Evolutionary conservation across 352 stramenopile species (phyloP), one percentile per base, ranked within the genome.

Genomic region (Poterioochromonas sp.): DNA sequence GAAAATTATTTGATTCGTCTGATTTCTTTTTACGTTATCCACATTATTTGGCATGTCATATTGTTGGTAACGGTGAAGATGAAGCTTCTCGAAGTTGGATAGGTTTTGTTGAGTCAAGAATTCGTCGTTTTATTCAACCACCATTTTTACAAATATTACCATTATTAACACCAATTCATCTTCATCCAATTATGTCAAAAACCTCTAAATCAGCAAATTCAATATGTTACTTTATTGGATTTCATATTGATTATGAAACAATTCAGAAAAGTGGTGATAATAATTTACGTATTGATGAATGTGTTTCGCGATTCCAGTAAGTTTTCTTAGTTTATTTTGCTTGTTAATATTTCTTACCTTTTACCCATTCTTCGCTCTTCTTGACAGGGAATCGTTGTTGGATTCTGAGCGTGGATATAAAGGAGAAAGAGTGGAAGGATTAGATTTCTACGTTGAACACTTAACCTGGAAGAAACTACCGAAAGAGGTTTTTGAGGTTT

Each of bases 11-110:
- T 39, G 32, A 62, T 11, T 22, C 12, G 1, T 49, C 43, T 5
- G 65, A 74, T 12, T 74, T 74, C n/a, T 74, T 74, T 74, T 8
- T 74, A 0, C 35, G 40, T 5, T 74, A 74, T 54, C 18, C 20
- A 26, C 41, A 74, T 54, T 74, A 74, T 39, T 35, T 74, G 18
- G 15, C 18, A 58, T 74, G 65, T 54, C 65, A 74, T 74, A 74
- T 74, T 40, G 37, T 74, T 39, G 65, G 39, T 20, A 35, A 8
- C 1, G 65, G 65, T 54, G 40, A 74, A 20, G 40, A 74, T 54
- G 43, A 5, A 35, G 41, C 49, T 54, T 74, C 65, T 1, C 1
- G 32, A 51, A 58, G 39, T 58, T 74, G 65, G 65, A 74, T 54
- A 54, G 65, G 65, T 35, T 74, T 58, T 54, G 65, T 74, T 3